Percentiles rank a stretch among this genome's conserved stretches.
Evolutionary conservation across 2,329 filamentous ascomycete genomes (phyloP).

Genomic region (Ilyonectria mors-panacis): DNA sequence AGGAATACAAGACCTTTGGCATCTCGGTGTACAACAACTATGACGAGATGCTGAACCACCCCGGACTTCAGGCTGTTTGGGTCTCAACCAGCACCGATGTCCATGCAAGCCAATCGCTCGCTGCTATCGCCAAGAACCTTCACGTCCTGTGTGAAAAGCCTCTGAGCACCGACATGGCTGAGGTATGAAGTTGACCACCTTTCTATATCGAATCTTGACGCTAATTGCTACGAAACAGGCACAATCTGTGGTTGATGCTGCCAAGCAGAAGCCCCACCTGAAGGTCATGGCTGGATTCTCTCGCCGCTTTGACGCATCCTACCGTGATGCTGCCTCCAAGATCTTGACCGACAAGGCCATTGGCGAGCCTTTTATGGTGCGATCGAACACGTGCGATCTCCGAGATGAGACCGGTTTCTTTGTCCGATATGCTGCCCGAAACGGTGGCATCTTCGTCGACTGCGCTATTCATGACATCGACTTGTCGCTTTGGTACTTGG

Average conservation of each 20-base stretch:
- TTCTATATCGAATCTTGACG: accelerated
- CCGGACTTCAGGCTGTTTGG: conserved; percentile 36
- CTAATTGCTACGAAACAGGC: conserved; percentile 57
- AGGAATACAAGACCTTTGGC: conserved; percentile 34
- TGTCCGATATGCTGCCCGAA: conserved; percentile 74
- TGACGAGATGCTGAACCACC: conserved; percentile 37
- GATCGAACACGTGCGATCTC: conserved; percentile 78
- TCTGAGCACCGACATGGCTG: conserved; percentile 56
- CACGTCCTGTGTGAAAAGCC: conserved; percentile 43
- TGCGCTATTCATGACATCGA: conserved; percentile 78
- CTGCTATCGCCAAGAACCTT: conserved; percentile 30
- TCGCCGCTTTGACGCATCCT: conserved; percentile 72
- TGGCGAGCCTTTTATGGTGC: conserved; percentile 72
- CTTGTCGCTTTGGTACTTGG: conserved; percentile 50
- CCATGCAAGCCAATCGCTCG: conserved; percentile 32
- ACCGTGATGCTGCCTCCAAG: conserved; percentile 70
- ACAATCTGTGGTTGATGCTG: conserved; percentile 71
- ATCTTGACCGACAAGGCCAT: conserved; percentile 66
- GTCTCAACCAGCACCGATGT: conserved; percentile 38
- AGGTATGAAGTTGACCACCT: conserved; percentile 57
- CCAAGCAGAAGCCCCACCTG: conserved; percentile 67
- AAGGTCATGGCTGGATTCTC: conserved; percentile 70
- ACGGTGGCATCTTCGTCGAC: conserved; percentile 79
- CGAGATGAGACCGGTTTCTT: conserved; percentile 77
- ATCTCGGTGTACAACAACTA: conserved; percentile 34